Conservation (phyloP, 2,329 filamentous ascomycete genomes). For the Trichoderma afroharzianum region DNA sequence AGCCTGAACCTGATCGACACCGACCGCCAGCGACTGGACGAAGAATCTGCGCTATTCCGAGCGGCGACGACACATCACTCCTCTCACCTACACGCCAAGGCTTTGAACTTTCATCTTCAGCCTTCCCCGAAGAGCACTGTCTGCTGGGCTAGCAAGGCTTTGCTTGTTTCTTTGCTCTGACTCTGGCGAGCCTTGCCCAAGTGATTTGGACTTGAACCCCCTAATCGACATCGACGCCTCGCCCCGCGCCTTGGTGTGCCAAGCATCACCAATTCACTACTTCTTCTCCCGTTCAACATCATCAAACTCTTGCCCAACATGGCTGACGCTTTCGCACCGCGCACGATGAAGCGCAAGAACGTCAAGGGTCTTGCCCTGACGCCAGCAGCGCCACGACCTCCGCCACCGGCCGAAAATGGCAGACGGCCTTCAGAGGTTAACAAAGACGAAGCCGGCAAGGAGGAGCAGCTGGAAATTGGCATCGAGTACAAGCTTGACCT, state of each 20-base stretch:
- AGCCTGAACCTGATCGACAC: not conserved
- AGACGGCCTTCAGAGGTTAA: slow-evolving; percentile 57
- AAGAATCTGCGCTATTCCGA: slow-evolving; percentile 9
- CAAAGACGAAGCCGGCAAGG: slow-evolving; percentile 55
- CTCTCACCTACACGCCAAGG: not conserved
- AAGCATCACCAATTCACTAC: not conserved
- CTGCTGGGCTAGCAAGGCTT: not conserved
- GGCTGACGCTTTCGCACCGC: slow-evolving; percentile 61
- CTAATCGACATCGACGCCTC: not conserved
- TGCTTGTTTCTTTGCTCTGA: not conserved
- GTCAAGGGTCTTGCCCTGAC: slow-evolving; percentile 91
- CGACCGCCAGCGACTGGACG: slow-evolving; percentile 7
- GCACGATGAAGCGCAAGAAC: slow-evolving; percentile 98
- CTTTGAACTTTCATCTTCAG: not conserved
- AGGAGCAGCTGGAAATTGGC: slow-evolving; percentile 79
- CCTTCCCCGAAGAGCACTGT: not conserved
- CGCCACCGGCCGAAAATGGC: slow-evolving; percentile 69
- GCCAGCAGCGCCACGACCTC: slow-evolving; percentile 68
- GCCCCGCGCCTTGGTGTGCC: not conserved
- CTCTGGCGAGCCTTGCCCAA: slow-evolving; percentile 20
- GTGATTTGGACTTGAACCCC: slow-evolving; percentile 16
- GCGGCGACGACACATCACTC: not conserved
- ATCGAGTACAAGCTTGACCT: slow-evolving; percentile 95
- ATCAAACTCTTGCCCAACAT: slow-evolving; percentile 38
- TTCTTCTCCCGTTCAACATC: not conserved